These are phyloP conservation scores for Thalassiosira pacifica DNA, from an alignment of 352 stramenopile genomes.

Conservation along the genomic window DNA sequence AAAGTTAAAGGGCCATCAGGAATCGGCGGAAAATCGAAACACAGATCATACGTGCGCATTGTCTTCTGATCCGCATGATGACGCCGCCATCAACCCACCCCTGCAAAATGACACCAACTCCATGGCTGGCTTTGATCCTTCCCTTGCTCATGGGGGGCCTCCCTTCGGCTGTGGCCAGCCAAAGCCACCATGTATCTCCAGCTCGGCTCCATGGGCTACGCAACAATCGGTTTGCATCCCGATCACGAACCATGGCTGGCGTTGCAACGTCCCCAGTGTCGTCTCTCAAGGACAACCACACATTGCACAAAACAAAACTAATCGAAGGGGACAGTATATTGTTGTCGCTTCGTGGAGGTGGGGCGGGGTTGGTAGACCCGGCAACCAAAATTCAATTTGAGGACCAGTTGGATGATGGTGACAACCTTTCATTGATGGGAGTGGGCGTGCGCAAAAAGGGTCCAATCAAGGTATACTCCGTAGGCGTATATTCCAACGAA, in stretches of 20 bases:
- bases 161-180: constrained; percentile 7
- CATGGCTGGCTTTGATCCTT: background rate
- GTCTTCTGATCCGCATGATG: too few relatives aligned
- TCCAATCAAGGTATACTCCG: constrained; percentile 66
- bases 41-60: too few relatives aligned
- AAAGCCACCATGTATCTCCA: background rate
- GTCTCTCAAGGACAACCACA: too few relatives aligned
- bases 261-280: constrained; percentile 10
- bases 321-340: constrained; percentile 14
- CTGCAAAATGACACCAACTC: background rate
- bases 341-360: constrained; percentile 30
- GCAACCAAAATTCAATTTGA: constrained; percentile 50
- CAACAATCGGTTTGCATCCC: constrained; percentile 31
- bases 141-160: background rate
- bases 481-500: constrained; percentile 56
- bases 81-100: background rate
- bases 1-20: too few relatives aligned
- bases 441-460: constrained; percentile 64
- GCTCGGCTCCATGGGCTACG: background rate
- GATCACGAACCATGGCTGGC: constrained; percentile 16
- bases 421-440: constrained; percentile 36
- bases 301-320: background rate
- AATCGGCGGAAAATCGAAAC: too few relatives aligned
- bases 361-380: constrained; percentile 19
- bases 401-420: constrained; percentile 7